Conservation (phyloP, 1,284 basidiomycete genomes). For the Tylopilus sp. region DNA sequence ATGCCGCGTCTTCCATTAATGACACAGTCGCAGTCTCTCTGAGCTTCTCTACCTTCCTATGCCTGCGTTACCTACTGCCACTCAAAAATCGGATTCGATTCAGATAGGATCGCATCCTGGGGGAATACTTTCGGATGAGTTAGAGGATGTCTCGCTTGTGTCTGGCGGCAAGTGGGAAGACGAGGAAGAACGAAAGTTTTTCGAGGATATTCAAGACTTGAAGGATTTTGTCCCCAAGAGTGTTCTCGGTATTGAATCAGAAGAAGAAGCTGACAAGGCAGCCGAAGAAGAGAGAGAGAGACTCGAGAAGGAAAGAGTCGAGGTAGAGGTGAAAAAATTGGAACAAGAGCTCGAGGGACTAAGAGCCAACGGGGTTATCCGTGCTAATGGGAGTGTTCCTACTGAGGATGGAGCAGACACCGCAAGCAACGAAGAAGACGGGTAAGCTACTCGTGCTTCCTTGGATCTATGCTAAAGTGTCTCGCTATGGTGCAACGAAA, state of each 20-base stretch:
- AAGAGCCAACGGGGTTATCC: slow-evolving; percentile 38
- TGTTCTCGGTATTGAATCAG: slow-evolving; percentile 78
- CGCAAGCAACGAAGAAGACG: slow-evolving; percentile 45
- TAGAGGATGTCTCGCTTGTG: slow-evolving; percentile 52
- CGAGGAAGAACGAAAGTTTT: slow-evolving; percentile 94
- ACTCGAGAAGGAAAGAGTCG: slow-evolving; percentile 46
- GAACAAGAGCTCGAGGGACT: slow-evolving; percentile 63
- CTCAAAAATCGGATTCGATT: slow-evolving; percentile 77
- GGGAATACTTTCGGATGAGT: slow-evolving; percentile 43
- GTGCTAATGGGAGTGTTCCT: slow-evolving; percentile 18
- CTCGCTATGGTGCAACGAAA: slow-evolving; percentile 2
- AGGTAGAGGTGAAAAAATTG: slow-evolving; percentile 62
- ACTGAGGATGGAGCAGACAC: slow-evolving; percentile 18
- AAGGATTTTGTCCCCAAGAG: slow-evolving; percentile 88
- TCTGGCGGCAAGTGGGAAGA: slow-evolving; percentile 94
- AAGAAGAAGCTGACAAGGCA: slow-evolving; percentile 39
- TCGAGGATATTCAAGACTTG: slow-evolving; percentile 90
- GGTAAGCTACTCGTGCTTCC: slow-evolving; percentile 38
- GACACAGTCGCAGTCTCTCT: slow-evolving; percentile 58
- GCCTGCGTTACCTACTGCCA: slow-evolving; percentile 76
- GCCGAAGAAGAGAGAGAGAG: slow-evolving; percentile 46
- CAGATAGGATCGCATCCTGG: slow-evolving; percentile 59
- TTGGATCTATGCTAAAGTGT: slow-evolving; percentile 3
- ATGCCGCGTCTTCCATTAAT: slow-evolving; percentile 2
- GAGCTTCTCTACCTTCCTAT: slow-evolving; percentile 82